These are phyloP conservation scores for Nothopassalora personata DNA, from an alignment of 2,329 filamentous ascomycete genomes.

Conservation along the genomic window DNA sequence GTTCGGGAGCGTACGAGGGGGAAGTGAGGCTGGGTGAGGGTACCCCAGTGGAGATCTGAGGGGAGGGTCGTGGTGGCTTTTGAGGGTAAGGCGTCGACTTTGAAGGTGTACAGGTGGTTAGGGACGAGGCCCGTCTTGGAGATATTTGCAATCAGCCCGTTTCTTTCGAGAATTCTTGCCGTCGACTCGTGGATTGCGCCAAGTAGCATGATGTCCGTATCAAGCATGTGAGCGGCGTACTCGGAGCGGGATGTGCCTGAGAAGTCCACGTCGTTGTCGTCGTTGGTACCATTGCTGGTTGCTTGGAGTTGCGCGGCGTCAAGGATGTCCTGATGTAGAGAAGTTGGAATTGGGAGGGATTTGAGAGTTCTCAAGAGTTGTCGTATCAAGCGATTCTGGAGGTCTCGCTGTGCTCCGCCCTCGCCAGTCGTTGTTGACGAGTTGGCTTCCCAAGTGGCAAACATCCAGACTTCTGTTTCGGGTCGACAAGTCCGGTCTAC, in stretches of 20 bases:
- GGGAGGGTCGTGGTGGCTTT: constrained; percentile 32
- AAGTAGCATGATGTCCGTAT: constrained; percentile 25
- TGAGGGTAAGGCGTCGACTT: constrained; percentile 4
- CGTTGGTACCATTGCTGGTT: not conserved
- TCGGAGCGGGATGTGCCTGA: constrained; percentile 16
- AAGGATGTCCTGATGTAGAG: constrained; percentile 14
- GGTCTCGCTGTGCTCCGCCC: not conserved
- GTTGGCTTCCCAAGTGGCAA: constrained; percentile 35
- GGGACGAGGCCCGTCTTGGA: constrained; percentile 16
- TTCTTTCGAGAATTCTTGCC: constrained; percentile 14
- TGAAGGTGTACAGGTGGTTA: constrained; percentile 27
- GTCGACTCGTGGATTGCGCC: constrained; percentile 30
- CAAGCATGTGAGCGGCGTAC: constrained; percentile 18
- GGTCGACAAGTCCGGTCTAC: constrained; percentile 56
- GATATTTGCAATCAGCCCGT: constrained; percentile 19
- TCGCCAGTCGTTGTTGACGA: not conserved
- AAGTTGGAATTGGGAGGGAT: constrained; percentile 2
- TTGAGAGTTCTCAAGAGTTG: constrained; percentile 14
- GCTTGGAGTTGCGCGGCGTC: not conserved
- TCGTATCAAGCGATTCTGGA: constrained; percentile 10
- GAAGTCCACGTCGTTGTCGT: constrained; percentile 2
- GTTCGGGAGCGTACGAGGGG: constrained; percentile 52
- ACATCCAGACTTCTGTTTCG: constrained; percentile 63
- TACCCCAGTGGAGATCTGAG: constrained; percentile 52
- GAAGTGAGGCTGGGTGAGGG: constrained; percentile 50